These are phyloP conservation scores for Balansia obtecta DNA, from an alignment of 2,329 filamentous ascomycete species.

Conservation along the genomic window DNA sequence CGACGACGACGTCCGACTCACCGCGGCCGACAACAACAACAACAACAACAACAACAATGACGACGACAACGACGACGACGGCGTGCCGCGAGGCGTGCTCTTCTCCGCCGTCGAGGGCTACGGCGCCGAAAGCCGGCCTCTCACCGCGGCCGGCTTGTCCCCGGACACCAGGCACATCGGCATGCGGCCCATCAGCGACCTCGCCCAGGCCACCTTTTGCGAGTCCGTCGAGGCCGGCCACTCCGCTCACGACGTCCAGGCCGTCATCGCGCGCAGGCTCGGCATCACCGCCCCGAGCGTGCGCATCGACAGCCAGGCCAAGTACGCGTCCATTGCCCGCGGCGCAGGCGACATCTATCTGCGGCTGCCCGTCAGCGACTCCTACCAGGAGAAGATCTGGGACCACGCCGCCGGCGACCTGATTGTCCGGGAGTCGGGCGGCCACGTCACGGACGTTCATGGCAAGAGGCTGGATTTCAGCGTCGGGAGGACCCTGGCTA, in stretches of 20 bases:
- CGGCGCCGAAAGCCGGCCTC: slow-evolving; percentile 68
- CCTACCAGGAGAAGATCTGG: slow-evolving; percentile 99
- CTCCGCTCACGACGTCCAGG: slow-evolving; percentile 80
- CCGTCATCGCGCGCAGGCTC: slow-evolving; percentile 63
- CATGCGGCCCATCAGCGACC: slow-evolving; percentile 67
- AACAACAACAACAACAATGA: too few relatives aligned
- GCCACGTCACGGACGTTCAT: slow-evolving; percentile 77
- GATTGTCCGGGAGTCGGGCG: slow-evolving; percentile 88
- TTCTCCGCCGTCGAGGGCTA: slow-evolving; percentile 73
- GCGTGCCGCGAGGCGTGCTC: slow-evolving; percentile 75
- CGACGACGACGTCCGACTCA: slow-evolving; percentile 51
- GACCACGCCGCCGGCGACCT: slow-evolving; percentile 93
- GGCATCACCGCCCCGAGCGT: slow-evolving; percentile 85
- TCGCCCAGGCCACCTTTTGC: slow-evolving; percentile 80
- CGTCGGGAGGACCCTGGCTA: slow-evolving; percentile 69
- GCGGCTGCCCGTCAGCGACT: slow-evolving; percentile 69
- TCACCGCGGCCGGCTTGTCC: slow-evolving; percentile 41
- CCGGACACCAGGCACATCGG: slow-evolving; percentile 47
- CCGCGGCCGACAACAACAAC: too few relatives aligned
- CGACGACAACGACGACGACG: too few relatives aligned
- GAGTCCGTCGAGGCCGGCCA: slow-evolving; percentile 92
- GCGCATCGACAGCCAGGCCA: slow-evolving; percentile 94
- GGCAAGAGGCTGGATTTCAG: slow-evolving; percentile 81
- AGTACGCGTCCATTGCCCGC: slow-evolving; percentile 90
- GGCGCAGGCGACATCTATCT: slow-evolving; percentile 93